These are phyloP conservation scores for Penicillium crustosum DNA, from an alignment of 2,329 filamentous ascomycete genomes.

Conservation along the genomic window DNA sequence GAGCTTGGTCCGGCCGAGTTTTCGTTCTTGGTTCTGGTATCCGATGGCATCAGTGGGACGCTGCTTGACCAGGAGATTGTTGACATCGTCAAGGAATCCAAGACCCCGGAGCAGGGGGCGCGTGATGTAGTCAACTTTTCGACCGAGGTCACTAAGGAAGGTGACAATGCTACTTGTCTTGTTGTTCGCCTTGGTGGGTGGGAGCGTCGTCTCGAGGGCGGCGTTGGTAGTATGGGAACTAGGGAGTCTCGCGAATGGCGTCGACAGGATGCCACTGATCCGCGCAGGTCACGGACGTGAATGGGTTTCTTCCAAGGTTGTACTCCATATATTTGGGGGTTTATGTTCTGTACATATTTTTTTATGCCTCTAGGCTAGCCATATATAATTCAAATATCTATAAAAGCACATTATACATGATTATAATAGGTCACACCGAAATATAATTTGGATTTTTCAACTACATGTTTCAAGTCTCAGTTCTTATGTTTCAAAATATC, in stretches of 20 bases:
- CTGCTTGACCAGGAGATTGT: slow-evolving; percentile 93
- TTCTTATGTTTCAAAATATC: background rate
- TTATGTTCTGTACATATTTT: slow-evolving; percentile 24
- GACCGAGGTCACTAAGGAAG: slow-evolving; percentile 72
- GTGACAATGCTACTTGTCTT: slow-evolving; percentile 64
- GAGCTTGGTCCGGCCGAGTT: slow-evolving; percentile 83
- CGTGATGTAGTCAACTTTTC: slow-evolving; percentile 80
- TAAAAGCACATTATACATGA: background rate
- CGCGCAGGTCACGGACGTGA: slow-evolving; percentile 64
- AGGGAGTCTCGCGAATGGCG: slow-evolving; percentile 88
- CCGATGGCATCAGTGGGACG: slow-evolving; percentile 83
- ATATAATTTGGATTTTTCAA: background rate
- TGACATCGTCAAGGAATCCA: slow-evolving; percentile 90
- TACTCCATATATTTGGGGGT: background rate
- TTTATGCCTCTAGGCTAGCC: slow-evolving; percentile 6
- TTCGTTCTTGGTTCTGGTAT: slow-evolving; percentile 83
- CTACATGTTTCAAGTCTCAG: background rate
- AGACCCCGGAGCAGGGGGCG: slow-evolving; percentile 83
- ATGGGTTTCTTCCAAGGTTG: background rate
- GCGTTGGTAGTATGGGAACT: slow-evolving; percentile 82
- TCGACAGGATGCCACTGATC: slow-evolving; percentile 76
- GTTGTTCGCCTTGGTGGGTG: slow-evolving; percentile 64
- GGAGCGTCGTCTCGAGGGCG: slow-evolving; percentile 70
- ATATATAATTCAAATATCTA: slow-evolving; percentile 16
- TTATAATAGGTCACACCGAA: background rate